phyloP scores from a whole-genome alignment of 2,329 filamentous ascomycete genomes.

The Clonostachys chloroleuca region DNA sequence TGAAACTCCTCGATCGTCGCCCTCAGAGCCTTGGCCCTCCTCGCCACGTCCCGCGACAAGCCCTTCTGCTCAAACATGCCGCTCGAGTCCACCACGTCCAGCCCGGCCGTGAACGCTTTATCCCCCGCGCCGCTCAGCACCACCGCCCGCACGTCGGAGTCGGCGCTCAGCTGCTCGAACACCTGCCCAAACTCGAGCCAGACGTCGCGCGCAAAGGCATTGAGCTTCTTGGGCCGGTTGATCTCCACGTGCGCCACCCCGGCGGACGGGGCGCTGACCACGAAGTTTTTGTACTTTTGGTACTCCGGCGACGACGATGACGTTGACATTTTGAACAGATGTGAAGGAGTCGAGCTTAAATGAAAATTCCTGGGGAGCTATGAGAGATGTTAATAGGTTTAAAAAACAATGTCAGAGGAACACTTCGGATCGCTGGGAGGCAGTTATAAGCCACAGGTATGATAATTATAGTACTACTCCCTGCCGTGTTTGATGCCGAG shows the following conservation, averaged over 20 bases:
- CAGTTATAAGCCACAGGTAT: no score
- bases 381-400: no score
- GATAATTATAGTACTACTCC: no score
- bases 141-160: constrained; percentile 70
- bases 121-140: constrained; percentile 79
- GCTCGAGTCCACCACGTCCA: constrained; percentile 74
- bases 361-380: no score
- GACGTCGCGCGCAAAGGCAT: constrained; percentile 81
- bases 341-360: neutral
- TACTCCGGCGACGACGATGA: constrained; percentile 27
- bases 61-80: constrained; percentile 30
- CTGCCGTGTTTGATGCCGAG: no score
- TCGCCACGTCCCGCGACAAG: constrained; percentile 50
- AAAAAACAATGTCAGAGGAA: no score
- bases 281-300: constrained; percentile 60
- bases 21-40: constrained; percentile 57
- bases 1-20: constrained; percentile 78
- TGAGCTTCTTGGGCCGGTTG: constrained; percentile 81
- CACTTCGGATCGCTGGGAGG: no score
- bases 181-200: constrained; percentile 76
- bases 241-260: constrained; percentile 90
- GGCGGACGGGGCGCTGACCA: constrained; percentile 64
- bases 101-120: constrained; percentile 77
- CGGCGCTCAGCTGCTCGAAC: constrained; percentile 68
- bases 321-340: constrained; percentile 8